Conservation (phyloP, 1,139 yeast species). For the Yueomyces sp. region DNA sequence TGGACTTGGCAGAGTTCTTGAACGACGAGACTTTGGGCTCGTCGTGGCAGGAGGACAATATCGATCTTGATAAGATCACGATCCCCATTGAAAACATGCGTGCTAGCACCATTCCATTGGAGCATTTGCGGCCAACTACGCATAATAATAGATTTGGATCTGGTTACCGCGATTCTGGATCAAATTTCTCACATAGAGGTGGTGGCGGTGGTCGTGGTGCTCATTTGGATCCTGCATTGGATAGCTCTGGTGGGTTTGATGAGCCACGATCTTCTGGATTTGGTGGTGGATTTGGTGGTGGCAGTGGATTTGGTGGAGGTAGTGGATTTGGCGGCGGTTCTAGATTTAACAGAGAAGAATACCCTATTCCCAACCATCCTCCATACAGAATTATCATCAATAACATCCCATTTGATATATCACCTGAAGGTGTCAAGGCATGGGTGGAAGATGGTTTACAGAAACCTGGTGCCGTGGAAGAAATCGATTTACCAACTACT, state of each 20-base stretch:
- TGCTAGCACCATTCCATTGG: conserved; percentile 21
- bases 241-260: conserved; percentile 18
- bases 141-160: conserved; percentile 5
- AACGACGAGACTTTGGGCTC: conserved; percentile 41
- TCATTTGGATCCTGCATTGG: conserved; percentile 3
- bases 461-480: conserved; percentile 41
- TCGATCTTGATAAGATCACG: conserved; percentile 53
- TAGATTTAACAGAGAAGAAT: conserved; percentile 29
- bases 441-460: conserved; percentile 60
- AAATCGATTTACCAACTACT: conserved; percentile 56
- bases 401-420: conserved; percentile 75
- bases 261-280: conserved; percentile 19
- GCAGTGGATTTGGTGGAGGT: background rate
- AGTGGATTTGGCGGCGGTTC: background rate
- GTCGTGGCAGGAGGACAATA: conserved; percentile 72
- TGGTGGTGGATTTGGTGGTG: too few species aligned
- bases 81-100: conserved; percentile 31
- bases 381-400: conserved; percentile 84
- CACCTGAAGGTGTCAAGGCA: conserved; percentile 51
- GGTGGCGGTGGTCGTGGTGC: conserved; percentile 6
- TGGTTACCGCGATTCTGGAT: conserved; percentile 9
- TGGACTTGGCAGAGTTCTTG: conserved; percentile 44
- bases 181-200: conserved; percentile 5
- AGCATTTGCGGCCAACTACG: conserved; percentile 15
- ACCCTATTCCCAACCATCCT: conserved; percentile 80